Evolutionary conservation across 495 filamentous ascomycete genomes (phyloP).

Genomic region (Hypoxylon intermedium): DNA sequence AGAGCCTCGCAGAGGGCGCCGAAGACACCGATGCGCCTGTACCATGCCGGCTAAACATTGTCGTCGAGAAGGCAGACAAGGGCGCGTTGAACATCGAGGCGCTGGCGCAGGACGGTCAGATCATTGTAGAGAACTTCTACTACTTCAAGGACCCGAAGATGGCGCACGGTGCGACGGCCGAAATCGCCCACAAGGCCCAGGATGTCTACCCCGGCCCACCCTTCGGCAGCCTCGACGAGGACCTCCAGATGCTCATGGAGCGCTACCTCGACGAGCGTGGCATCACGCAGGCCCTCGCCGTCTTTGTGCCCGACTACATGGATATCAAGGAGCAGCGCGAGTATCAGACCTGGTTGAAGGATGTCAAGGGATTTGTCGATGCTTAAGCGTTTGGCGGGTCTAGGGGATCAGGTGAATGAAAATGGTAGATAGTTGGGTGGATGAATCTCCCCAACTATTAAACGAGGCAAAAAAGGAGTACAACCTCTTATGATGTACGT

Average conservation of each 20-base stretch:
- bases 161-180: conserved; percentile 61
- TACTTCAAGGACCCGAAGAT: conserved; percentile 79
- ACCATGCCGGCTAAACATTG: conserved; percentile 83
- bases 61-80: conserved; percentile 78
- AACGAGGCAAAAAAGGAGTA: neutral
- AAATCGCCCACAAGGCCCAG: conserved; percentile 61
- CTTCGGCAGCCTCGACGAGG: conserved; percentile 93
- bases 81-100: conserved; percentile 90
- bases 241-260: conserved; percentile 89
- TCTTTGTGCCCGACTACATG: conserved; percentile 95
- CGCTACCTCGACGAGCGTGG: conserved; percentile 94
- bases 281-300: conserved; percentile 82
- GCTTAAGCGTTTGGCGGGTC: conserved; percentile 57
- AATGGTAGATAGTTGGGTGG: too few species aligned
- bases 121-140: conserved; percentile 90
- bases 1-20: conserved; percentile 52
- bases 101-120: conserved; percentile 81
- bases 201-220: conserved; percentile 89
- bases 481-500: conserved; percentile 11
- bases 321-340: conserved; percentile 99
- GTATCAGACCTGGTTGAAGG: conserved; percentile 89
- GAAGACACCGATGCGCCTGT: conserved; percentile 65
- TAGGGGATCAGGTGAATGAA: neutral
- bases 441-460: neutral
- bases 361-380: conserved; percentile 77